Conservation (phyloP, 2,329 filamentous ascomycete genomes). For the Chrysoporthe austroafricana region DNA sequence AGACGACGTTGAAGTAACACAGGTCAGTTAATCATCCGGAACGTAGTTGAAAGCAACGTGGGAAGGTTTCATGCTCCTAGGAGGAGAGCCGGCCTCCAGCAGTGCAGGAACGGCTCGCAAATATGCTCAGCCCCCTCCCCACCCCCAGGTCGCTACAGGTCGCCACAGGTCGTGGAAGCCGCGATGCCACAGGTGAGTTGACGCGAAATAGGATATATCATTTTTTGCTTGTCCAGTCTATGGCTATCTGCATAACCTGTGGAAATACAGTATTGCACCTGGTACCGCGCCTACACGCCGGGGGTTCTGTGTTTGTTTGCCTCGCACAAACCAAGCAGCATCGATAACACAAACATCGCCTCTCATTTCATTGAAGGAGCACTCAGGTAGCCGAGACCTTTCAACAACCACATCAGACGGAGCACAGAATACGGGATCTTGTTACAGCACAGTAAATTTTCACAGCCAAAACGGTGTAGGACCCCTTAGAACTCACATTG, state of each 20-base stretch:
- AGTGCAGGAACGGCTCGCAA: neutral
- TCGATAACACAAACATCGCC: constrained; percentile 4
- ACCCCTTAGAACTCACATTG: neutral
- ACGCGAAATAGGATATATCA: no score
- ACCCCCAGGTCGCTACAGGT: neutral
- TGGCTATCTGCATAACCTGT: neutral
- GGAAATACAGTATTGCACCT: neutral
- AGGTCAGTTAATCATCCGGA: no score
- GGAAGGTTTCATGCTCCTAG: neutral
- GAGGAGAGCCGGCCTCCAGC: neutral
- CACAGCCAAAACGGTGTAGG: neutral
- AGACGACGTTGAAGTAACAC: no score
- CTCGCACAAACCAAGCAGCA: constrained; percentile 8
- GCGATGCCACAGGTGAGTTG: neutral
- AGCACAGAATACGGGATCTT: neutral
- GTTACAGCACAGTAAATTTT: neutral
- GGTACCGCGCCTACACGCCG: neutral
- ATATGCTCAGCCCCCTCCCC: neutral
- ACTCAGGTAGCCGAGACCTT: constrained; percentile 6
- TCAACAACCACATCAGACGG: neutral
- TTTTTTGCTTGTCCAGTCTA: neutral
- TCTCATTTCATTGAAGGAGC: constrained; percentile 9
- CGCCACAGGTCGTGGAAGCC: neutral
- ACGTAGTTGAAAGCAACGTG: neutral
- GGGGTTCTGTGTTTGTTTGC: constrained; percentile 18